These are phyloP conservation scores for Mrakiaceae sp. DNA, from an alignment of 1,284 basidiomycete species.

Conservation along the genomic window DNA sequence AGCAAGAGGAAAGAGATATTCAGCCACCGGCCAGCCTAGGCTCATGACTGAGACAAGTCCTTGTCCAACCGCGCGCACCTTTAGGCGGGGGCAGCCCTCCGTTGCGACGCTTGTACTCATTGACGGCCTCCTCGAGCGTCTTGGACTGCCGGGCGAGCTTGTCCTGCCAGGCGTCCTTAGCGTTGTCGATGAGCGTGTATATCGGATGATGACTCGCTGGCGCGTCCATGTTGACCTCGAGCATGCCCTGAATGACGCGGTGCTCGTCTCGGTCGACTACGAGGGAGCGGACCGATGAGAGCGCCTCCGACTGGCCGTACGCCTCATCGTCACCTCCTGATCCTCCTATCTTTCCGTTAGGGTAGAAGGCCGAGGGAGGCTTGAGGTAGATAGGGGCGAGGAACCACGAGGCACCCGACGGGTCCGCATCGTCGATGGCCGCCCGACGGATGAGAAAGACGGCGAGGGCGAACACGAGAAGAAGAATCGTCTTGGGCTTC, in stretches of 20 bases:
- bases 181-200: slow-evolving; percentile 31
- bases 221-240: slow-evolving; percentile 11
- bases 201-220: slow-evolving; percentile 29
- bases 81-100: slow-evolving; percentile 20
- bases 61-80: not conserved
- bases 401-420: not conserved
- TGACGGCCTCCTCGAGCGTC: slow-evolving; percentile 34
- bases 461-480: not conserved
- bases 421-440: not conserved
- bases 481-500: too few relatives aligned
- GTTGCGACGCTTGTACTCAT: slow-evolving; percentile 36
- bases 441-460: not conserved
- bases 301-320: too few relatives aligned
- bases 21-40: too few relatives aligned
- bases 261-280: not conserved
- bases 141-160: slow-evolving; percentile 33
- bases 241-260: slow-evolving; percentile 7
- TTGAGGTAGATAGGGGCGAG: not conserved
- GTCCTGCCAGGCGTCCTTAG: slow-evolving; percentile 30
- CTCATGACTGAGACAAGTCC: too few relatives aligned
- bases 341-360: too few relatives aligned
- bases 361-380: not conserved
- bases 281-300: too few relatives aligned
- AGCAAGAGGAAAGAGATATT: too few relatives aligned
- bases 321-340: too few relatives aligned